Conservation (phyloP, 2,329 filamentous ascomycete genomes). For the Aspergillus candidus region DNA sequence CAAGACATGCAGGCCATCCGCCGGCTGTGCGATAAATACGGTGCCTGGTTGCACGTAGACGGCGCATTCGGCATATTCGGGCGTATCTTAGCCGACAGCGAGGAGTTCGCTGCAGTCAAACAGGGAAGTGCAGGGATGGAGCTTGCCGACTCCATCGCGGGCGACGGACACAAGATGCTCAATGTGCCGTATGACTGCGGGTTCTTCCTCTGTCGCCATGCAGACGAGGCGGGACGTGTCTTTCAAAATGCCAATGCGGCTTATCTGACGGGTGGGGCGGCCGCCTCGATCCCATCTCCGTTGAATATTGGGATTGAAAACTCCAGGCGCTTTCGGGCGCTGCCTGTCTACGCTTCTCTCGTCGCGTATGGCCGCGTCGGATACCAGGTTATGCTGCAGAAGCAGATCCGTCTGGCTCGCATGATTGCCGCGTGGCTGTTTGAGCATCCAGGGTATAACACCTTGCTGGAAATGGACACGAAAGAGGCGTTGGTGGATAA, state of each 20-base stretch:
- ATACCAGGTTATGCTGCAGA: slow-evolving; percentile 61
- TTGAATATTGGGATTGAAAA: slow-evolving; percentile 86
- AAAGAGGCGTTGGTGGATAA: slow-evolving; percentile 44
- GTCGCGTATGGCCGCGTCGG: slow-evolving; percentile 66
- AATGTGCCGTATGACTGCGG: slow-evolving; percentile 94
- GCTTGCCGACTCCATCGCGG: slow-evolving; percentile 78
- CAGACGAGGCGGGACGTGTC: slow-evolving; percentile 53
- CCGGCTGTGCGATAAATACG: slow-evolving; percentile 63
- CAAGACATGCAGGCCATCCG: slow-evolving; percentile 60
- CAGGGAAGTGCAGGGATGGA: slow-evolving; percentile 59
- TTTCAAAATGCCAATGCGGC: slow-evolving; percentile 82
- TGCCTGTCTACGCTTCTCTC: slow-evolving; percentile 82
- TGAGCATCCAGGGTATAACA: slow-evolving; percentile 57
- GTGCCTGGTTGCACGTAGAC: slow-evolving; percentile 84
- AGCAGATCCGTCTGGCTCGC: slow-evolving; percentile 67
- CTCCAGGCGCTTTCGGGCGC: slow-evolving; percentile 79
- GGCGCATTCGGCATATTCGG: slow-evolving; percentile 85
- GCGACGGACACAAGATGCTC: slow-evolving; percentile 85
- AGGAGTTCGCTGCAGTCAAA: slow-evolving; percentile 52
- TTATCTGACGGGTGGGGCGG: slow-evolving; percentile 54
- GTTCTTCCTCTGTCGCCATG: slow-evolving; percentile 72
- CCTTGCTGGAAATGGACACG: slow-evolving; percentile 49
- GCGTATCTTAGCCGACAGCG: slow-evolving; percentile 53
- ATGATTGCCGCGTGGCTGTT: slow-evolving; percentile 59
- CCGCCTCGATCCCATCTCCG: slow-evolving; percentile 61